Base-by-base conservation (phyloP, 768 basidiomycete genomes). In the Calocybe gangraenosa region DNA sequence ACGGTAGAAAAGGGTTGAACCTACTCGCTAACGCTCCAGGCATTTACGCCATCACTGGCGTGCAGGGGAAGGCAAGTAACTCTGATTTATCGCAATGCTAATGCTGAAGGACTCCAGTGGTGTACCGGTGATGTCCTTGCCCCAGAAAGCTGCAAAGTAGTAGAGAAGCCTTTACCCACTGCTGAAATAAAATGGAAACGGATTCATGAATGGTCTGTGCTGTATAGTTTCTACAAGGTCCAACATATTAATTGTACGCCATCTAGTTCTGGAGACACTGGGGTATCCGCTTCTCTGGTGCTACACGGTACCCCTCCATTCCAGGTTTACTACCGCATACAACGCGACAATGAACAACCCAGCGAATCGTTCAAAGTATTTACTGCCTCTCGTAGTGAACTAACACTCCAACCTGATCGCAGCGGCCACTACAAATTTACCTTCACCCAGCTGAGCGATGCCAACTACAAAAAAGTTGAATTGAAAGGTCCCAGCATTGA, bases 301-400 rank as follows among this genome's bases (percentile, higher is more conserved):
- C 73, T 98, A 39, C 87, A 84, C 40, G 95, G 94, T 13, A 85
- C 84, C 3, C 84, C 93, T 20, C 94, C 94, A 5, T 97, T 96
- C 77, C 74, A 76, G 39, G 79, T 95, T 9, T 79, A 79, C 57
- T 96, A 93, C 63, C 78, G 73, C 10, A 76, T 79, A 46, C 83
- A 88, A 57, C 78, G 81, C 38, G 78, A 92, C 65, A 73, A 77
- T 14, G 84, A 87, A 54, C 62, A 78, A 3, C 67, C 82, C 15
- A 75, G 71, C 1, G 82, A 87, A 55, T 63, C 71, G 32, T 67
- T 73, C 38, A 74, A 84, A 59, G 75, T 75, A 2, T 85, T 88
- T 56, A 60, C 77, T 13, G 71, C 68, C n/a, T 82, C 87, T 7
- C 77, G 89, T 34, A 89, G 87, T 28, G 87, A 92, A 58, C 66